Evolutionary conservation across 495 filamentous ascomycete genomes (phyloP).

Genomic region (Daldinia grandis): DNA sequence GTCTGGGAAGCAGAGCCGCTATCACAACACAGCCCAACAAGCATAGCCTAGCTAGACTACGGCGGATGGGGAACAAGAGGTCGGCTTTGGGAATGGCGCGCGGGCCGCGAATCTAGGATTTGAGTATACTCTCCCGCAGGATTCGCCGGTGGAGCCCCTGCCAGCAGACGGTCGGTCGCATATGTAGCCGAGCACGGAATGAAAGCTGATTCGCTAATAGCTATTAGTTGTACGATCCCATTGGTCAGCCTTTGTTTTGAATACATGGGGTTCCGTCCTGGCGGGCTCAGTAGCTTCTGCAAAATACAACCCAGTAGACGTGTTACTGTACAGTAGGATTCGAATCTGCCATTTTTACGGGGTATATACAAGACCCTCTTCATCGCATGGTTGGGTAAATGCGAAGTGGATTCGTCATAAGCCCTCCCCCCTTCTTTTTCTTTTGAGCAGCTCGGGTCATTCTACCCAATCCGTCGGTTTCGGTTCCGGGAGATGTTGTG

Average conservation of each 20-base stretch:
- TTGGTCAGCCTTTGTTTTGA: conserved; percentile 19
- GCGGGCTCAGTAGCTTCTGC: conserved; percentile 45
- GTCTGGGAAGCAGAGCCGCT: conserved; percentile 21
- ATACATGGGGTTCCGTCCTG: conserved; percentile 44
- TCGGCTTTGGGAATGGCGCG: conserved; percentile 10
- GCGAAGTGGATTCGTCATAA: conserved; percentile 13
- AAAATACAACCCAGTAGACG: conserved; percentile 24
- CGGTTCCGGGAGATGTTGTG: background rate
- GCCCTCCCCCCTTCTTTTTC: background rate
- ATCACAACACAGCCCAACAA: conserved; percentile 10
- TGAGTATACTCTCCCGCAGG: conserved; percentile 15
- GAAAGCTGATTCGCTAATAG: conserved; percentile 23
- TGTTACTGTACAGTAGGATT: conserved; percentile 25
- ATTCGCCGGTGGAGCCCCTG: conserved; percentile 24
- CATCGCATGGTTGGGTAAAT: conserved; percentile 8
- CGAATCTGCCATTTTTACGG: conserved; percentile 3
- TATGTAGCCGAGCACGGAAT: conserved; percentile 23
- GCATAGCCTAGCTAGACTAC: conserved; percentile 9
- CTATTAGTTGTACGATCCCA: conserved; percentile 4
- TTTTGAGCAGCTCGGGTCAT: background rate
- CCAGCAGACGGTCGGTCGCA: conserved; percentile 30
- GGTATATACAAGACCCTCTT: conserved; percentile 7
- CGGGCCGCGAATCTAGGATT: conserved; percentile 5
- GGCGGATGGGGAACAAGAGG: conserved; percentile 8
- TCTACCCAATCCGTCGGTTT: conserved; percentile 9